phyloP scores from a whole-genome alignment of 352 stramenopile genomes.

The Pythium rishiriense region DNA sequence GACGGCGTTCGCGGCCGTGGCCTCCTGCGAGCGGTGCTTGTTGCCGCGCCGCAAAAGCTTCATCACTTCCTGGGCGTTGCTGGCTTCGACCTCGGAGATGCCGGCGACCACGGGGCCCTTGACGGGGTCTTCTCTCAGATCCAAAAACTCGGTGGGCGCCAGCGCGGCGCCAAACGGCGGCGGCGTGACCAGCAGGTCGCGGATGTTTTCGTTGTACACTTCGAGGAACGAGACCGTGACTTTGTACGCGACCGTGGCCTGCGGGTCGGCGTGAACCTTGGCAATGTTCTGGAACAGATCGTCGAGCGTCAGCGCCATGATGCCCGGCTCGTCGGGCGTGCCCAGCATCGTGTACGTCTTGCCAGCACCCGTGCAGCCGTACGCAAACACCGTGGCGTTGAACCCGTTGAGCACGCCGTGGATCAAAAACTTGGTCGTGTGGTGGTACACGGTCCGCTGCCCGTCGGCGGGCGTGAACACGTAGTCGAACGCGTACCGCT shows the following conservation, averaged over 20 bases:
- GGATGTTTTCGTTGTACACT: constrained; percentile 94
- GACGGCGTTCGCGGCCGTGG: constrained; percentile 85
- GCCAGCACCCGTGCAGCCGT: constrained; percentile 86
- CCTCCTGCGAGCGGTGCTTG: constrained; percentile 85
- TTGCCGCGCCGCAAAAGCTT: constrained; percentile 85
- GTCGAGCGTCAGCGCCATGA: constrained; percentile 87
- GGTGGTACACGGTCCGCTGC: constrained; percentile 81
- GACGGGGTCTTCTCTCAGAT: constrained; percentile 86
- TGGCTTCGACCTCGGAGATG: constrained; percentile 84
- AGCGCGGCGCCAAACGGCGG: constrained; percentile 11
- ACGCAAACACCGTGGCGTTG: constrained; percentile 92
- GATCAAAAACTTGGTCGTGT: constrained; percentile 89
- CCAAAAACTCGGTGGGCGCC: constrained; percentile 44
- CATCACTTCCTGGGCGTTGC: constrained; percentile 82
- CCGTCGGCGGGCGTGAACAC: constrained; percentile 71
- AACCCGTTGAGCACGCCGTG: constrained; percentile 87
- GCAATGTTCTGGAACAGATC: constrained; percentile 83
- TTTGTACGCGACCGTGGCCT: constrained; percentile 46
- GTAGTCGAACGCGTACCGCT: constrained; percentile 90
- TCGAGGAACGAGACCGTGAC: constrained; percentile 89
- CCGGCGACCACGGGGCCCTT: constrained; percentile 81
- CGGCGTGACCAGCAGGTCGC: constrained; percentile 68
- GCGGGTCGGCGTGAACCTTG: constrained; percentile 33
- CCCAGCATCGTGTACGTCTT: constrained; percentile 94
- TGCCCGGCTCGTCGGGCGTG: constrained; percentile 74